Evolutionary conservation across 306 rosid genomes (phyloP).

Genomic region (Malus fusca): DNA sequence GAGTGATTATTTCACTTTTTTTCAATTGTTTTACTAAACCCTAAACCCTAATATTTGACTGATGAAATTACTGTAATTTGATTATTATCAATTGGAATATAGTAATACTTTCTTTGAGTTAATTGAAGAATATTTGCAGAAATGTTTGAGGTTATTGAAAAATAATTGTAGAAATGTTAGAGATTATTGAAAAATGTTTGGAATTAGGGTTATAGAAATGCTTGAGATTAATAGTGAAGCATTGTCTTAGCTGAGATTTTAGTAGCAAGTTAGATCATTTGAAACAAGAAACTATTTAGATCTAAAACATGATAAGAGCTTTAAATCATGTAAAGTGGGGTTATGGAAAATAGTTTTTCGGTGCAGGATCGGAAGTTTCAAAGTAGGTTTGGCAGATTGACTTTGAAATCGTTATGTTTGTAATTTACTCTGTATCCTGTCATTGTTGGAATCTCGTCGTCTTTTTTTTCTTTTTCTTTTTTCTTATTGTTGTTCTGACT

Average conservation of each 20-base stretch:
- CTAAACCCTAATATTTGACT: no score
- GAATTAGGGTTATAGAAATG: background rate
- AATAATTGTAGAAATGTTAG: no score
- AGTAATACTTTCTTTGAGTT: no score
- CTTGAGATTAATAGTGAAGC: background rate
- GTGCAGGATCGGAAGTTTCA: background rate
- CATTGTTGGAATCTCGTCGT: background rate
- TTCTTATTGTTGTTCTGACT: background rate
- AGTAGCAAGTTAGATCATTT: background rate
- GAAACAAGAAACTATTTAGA: background rate
- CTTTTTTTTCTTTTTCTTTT: background rate
- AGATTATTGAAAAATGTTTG: no score
- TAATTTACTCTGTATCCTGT: background rate
- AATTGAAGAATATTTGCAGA: background rate
- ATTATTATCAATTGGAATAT: background rate
- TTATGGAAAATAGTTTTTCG: background rate
- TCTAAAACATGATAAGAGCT: background rate
- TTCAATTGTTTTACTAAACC: background rate
- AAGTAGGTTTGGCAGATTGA: background rate
- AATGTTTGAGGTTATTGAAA: background rate
- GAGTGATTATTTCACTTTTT: background rate
- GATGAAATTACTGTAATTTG: background rate
- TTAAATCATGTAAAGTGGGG: background rate
- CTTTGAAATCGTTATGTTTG: background rate
- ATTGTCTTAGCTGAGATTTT: background rate